Conservation (phyloP, 495 filamentous ascomycete genomes). For the Coniosporium apollinis region DNA sequence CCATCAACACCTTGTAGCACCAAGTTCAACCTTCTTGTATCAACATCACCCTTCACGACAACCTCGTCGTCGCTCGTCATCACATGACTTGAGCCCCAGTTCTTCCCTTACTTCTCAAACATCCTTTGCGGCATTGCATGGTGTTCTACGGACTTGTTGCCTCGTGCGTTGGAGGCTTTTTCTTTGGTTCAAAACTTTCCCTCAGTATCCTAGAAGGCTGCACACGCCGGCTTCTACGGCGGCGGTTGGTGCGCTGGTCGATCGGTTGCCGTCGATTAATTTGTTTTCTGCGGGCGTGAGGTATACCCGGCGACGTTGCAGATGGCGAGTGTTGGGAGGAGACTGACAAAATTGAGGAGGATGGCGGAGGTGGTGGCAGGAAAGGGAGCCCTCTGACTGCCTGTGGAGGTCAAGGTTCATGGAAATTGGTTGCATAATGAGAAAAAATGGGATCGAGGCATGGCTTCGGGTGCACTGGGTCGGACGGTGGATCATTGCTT, state of each 20-base stretch:
- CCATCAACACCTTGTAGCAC: neutral
- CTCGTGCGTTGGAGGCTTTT: constrained; percentile 1
- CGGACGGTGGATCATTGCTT: too few relatives aligned
- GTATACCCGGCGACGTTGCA: neutral
- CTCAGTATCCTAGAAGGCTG: neutral
- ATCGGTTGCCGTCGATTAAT: neutral
- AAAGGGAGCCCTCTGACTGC: constrained; percentile 6
- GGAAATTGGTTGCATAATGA: too few relatives aligned
- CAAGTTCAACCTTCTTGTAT: neutral
- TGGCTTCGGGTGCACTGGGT: too few relatives aligned
- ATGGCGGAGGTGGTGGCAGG: neutral
- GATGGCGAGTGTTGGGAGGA: neutral
- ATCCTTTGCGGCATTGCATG: constrained; percentile 17
- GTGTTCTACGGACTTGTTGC: too few relatives aligned
- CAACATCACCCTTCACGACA: neutral
- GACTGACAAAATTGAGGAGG: neutral
- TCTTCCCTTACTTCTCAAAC: neutral
- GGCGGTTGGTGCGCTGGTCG: neutral
- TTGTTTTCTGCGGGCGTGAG: neutral
- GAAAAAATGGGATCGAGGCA: too few relatives aligned
- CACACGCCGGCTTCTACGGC: neutral
- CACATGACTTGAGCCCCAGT: neutral
- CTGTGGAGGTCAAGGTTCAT: constrained; percentile 10
- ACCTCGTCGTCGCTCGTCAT: neutral
- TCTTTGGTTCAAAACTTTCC: constrained; percentile 3